Evolutionary conservation across 2,329 filamentous ascomycete genomes (phyloP), one percentile per base, ranked within the genome.

Genomic region (Botrytis hyacinthi): DNA sequence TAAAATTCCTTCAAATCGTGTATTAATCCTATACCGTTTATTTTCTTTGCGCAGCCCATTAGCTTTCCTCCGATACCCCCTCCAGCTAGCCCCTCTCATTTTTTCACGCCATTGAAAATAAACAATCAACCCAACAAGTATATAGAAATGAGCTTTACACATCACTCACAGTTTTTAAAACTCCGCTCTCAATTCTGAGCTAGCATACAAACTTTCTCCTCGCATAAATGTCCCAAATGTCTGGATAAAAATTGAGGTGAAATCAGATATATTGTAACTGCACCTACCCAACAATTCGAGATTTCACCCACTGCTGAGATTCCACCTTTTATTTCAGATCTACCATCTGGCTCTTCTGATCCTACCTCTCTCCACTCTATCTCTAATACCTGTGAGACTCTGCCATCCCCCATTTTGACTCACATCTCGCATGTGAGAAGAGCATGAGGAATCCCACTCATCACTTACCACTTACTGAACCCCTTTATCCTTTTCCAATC

Each of bases 1-100:
- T 54, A n/a, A 14, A n/a, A 7, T 16, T 0, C 48, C 5, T n/a
- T 14, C 12, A 3, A 54, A 0, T 14, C 0, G 4, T 16, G 5
- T n/a, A 54, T n/a, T 6, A 7, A 51, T 26, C 14, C 46, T 14
- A 51, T 26, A 2, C 22, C 22, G 46, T 1, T 51, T 10, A 12
- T 51, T 6, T n/a, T 14, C 22, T n/a, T 2, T n/a, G 14, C 5
- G 12, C 48, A 54, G 6, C 48, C 12, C 26, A 16, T 16, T 7
- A n/a, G 2, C 26, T 54, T 54, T 54, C 12, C 26, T n/a, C 12
- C 12, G 2, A 0, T 51, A 4, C 1, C 48, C 26, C 48, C 26
- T 18, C 42, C 42, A 18, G 16, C 12, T 14, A 14, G 4, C 48
- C 48, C 12, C 12, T 7, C 26, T 54, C 48, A 1, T 54, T n/a